Conservation (phyloP, 2,329 filamentous ascomycete genomes). For the Talaromyces sp. region DNA sequence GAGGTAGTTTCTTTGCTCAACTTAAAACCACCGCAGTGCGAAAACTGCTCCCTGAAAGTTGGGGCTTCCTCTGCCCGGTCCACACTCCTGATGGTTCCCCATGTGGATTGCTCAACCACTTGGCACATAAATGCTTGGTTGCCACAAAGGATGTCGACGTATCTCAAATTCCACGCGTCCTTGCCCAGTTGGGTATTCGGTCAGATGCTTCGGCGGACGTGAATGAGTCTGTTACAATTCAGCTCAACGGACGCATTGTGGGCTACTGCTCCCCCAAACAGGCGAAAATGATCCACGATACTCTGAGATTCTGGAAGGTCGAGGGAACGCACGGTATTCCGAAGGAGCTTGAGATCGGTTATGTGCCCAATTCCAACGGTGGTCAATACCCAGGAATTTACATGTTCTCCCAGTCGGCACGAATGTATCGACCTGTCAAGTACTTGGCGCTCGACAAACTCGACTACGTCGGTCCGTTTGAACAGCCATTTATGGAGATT, state of each 20-base stretch:
- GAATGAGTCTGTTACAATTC: slow-evolving; percentile 78
- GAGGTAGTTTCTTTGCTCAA: slow-evolving; percentile 97
- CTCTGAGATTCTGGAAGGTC: slow-evolving; percentile 91
- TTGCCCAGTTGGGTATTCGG: slow-evolving; percentile 73
- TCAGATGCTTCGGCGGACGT: slow-evolving; percentile 70
- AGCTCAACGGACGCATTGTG: slow-evolving; percentile 82
- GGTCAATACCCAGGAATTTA: slow-evolving; percentile 97
- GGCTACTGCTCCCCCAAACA: slow-evolving; percentile 86
- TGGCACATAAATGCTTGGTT: slow-evolving; percentile 91
- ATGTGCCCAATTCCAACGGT: slow-evolving; percentile 77
- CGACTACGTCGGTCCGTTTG: slow-evolving; percentile 86
- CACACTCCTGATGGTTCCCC: slow-evolving; percentile 95
- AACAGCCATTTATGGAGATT: slow-evolving; percentile 98
- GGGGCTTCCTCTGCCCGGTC: slow-evolving; percentile 96
- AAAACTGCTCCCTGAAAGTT: slow-evolving; percentile 91
- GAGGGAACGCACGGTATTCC: slow-evolving; percentile 77
- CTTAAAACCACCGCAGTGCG: slow-evolving; percentile 94
- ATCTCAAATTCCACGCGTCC: slow-evolving; percentile 65
- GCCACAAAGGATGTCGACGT: slow-evolving; percentile 70
- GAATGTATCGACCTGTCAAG: slow-evolving; percentile 88
- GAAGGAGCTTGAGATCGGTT: slow-evolving; percentile 80
- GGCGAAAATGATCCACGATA: slow-evolving; percentile 75
- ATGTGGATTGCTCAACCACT: slow-evolving; percentile 89
- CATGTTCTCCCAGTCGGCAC: slow-evolving; percentile 77
- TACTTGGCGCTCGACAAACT: slow-evolving; percentile 80